Percentiles rank a stretch among this genome's conserved stretches.
Conservation (phyloP, 169 alveolate genomes). For the Plasmodium inui region DNA sequence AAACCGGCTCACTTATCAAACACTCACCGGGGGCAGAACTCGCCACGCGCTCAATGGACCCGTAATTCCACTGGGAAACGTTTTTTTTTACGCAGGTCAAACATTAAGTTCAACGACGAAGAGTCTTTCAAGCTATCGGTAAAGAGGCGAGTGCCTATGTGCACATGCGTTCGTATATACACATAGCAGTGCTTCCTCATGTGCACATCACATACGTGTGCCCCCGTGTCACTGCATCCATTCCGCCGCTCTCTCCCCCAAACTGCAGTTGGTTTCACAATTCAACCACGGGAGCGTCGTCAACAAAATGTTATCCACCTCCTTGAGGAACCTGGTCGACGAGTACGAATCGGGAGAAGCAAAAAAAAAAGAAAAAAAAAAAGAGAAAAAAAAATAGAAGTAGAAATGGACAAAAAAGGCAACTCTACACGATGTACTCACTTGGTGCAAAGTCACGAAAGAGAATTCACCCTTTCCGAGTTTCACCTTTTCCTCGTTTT, state of each 20-base stretch:
- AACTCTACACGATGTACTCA: not conserved
- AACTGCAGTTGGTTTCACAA: constrained; percentile 19
- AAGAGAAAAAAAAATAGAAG: not conserved
- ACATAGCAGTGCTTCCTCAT: not conserved
- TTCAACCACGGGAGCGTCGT: constrained; percentile 60
- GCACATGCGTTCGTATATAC: not conserved
- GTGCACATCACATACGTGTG: not conserved
- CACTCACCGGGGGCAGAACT: not conserved
- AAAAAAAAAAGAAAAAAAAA: not conserved
- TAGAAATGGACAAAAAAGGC: not conserved
- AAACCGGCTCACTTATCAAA: not conserved
- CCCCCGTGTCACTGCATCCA: not conserved
- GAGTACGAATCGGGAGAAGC: not conserved
- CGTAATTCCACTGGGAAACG: not conserved
- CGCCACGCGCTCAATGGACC: not conserved
- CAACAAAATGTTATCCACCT: constrained; percentile 39
- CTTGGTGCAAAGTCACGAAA: not conserved
- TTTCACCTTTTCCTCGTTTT: too few species aligned
- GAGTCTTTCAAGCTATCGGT: constrained; percentile 62
- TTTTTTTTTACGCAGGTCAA: constrained; percentile 27
- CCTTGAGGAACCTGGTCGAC: constrained; percentile 13
- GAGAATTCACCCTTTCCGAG: not conserved
- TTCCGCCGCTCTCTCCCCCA: not conserved
- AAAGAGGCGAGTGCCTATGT: not conserved
- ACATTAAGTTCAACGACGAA: constrained; percentile 44